A percentile compares a stretch with the other conserved stretches of the same genome.
These are phyloP conservation scores for Zea mays DNA, from an alignment of 176 grass and related monocot species.

Conservation along the genomic window Zm-B73-REFERENCE-NAM-5.0 NC_050101.1:82140501-82141000, in stretches of 20 bases:
- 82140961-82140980: background rate
- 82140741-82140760: background rate
- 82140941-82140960: background rate
- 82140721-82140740: slow-evolving; percentile 1
- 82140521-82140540: slow-evolving; percentile 26
- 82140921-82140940: background rate
- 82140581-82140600: slow-evolving; percentile 37
- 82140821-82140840: background rate
- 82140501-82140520: slow-evolving; percentile 12
- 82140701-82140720: background rate
- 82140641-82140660: background rate
- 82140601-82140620: background rate
- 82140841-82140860: background rate
- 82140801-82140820: background rate
- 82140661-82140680: background rate
- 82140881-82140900: background rate
- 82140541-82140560: slow-evolving; percentile 30
- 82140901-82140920: background rate
- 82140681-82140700: background rate
- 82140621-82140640: slow-evolving; percentile 23
- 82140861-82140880: background rate
- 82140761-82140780: background rate
- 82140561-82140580: slow-evolving; percentile 25
- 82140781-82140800: background rate
- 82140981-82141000: background rate